phyloP scores from a whole-genome alignment of 129 eudicot species.

The Chrysanthemum seticuspe region DNA sequence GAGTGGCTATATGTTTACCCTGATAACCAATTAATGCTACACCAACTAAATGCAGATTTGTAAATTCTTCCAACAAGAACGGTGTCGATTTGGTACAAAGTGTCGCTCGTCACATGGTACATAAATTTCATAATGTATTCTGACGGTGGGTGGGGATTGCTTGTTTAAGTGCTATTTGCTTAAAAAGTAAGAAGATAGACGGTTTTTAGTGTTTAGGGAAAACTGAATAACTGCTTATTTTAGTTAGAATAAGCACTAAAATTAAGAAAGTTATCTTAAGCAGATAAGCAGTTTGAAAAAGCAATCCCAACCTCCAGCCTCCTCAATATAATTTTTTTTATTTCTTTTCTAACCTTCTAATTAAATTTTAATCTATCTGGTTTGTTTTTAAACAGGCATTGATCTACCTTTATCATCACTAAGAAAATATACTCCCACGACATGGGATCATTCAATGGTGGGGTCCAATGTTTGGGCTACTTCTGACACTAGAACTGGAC shows the following conservation, averaged over 20 bases:
- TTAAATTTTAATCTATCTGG: not conserved
- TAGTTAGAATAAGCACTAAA: too few relatives aligned
- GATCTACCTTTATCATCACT: conserved; percentile 66
- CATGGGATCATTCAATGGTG: conserved; percentile 61
- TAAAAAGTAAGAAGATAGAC: too few relatives aligned
- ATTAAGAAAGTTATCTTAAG: too few relatives aligned
- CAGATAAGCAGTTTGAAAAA: too few relatives aligned
- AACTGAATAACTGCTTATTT: too few relatives aligned
- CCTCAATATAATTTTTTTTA: not conserved
- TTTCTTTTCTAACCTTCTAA: not conserved
- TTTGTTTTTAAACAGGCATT: conserved; percentile 45
- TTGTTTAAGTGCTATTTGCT: not conserved
- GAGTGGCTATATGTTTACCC: conserved; percentile 23
- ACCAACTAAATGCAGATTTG: conserved; percentile 95
- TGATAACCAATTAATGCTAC: conserved; percentile 50
- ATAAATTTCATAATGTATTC: conserved; percentile 28
- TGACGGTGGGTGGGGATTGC: too few relatives aligned
- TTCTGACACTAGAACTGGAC: conserved; percentile 48
- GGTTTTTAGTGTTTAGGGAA: too few relatives aligned
- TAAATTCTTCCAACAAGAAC: conserved; percentile 96
- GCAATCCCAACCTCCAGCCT: not conserved
- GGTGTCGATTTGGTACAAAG: conserved; percentile 96
- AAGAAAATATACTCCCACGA: conserved; percentile 59
- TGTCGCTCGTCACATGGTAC: conserved; percentile 99
- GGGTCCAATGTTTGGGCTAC: conserved; percentile 86